Percentiles rank a stretch among this genome's conserved stretches.
Evolutionary conservation across 148 eudicot species (phyloP).

Genomic region (Chenopodium suecicum): DNA sequence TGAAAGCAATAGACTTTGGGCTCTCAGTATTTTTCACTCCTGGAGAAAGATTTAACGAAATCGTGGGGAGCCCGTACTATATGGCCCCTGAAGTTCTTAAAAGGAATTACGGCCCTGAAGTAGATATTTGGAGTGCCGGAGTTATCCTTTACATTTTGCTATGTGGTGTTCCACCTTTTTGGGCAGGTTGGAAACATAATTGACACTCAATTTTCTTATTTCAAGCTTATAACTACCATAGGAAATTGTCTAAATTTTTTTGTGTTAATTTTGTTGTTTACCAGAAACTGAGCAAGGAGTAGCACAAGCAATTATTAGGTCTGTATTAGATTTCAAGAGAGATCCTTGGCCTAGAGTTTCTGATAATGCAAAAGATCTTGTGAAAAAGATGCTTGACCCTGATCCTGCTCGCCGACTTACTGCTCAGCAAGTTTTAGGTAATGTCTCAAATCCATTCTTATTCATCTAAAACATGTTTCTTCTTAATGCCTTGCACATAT

Average conservation of each 20-base stretch:
- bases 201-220: not conserved
- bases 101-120: conserved; percentile 52
- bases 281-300: conserved; percentile 86
- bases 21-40: conserved; percentile 47
- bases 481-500: not conserved
- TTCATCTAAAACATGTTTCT: not conserved
- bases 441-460: conserved; percentile 4
- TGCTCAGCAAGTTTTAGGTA: conserved; percentile 71
- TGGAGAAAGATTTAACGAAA: conserved; percentile 42
- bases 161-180: conserved; percentile 62
- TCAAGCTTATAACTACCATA: not conserved
- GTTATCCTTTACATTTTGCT: conserved; percentile 61
- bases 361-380: conserved; percentile 66
- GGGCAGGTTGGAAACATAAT: conserved; percentile 40
- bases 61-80: conserved; percentile 60
- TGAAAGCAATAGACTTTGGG: conserved; percentile 55
- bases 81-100: conserved; percentile 61
- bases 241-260: not conserved
- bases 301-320: conserved; percentile 64
- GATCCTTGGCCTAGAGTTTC: conserved; percentile 81
- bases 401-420: conserved; percentile 54
- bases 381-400: conserved; percentile 66
- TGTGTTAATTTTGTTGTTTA: not conserved
- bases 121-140: conserved; percentile 59
- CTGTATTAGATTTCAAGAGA: conserved; percentile 53